Conservation (phyloP, 2,329 filamentous ascomycete species). For the Colletotrichum viniferum region DNA sequence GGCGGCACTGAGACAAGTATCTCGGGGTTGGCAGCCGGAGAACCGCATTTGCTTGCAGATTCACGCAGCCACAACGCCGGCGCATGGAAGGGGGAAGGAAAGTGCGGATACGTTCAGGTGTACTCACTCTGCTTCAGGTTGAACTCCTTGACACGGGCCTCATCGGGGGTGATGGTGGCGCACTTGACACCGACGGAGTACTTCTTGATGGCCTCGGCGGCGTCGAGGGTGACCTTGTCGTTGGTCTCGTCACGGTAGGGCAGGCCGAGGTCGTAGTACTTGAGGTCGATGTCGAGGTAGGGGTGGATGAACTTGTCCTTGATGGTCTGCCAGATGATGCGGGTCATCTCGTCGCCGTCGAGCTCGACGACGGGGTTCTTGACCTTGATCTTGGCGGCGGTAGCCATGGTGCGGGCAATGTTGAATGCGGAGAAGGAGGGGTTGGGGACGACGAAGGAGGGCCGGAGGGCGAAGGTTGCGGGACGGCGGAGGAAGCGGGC, state of each 20-base stretch:
- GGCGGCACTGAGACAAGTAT: neutral
- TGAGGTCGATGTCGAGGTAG: conserved; percentile 96
- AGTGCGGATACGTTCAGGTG: neutral
- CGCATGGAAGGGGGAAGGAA: neutral
- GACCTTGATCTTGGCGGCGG: conserved; percentile 89
- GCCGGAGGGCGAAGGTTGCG: conserved; percentile 12
- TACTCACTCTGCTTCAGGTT: conserved; percentile 93
- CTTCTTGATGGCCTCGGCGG: conserved; percentile 97
- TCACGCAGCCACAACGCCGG: neutral
- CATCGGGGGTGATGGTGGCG: conserved; percentile 97
- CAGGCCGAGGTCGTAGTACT: conserved; percentile 95
- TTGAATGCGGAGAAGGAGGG: conserved; percentile 20
- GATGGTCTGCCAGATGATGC: conserved; percentile 99
- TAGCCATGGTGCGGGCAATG: conserved; percentile 55
- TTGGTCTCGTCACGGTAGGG: conserved; percentile 95
- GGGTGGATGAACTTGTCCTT: conserved; percentile 98
- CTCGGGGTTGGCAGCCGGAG: neutral
- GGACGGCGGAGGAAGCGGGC: conserved; percentile 20
- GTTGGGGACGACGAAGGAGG: conserved; percentile 6
- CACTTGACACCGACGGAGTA: conserved; percentile 99
- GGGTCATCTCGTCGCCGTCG: conserved; percentile 95
- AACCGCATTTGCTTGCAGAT: neutral
- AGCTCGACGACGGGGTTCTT: conserved; percentile 99
- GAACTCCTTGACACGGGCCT: conserved; percentile 96
- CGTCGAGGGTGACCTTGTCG: conserved; percentile 93